A percentile compares a stretch with the other conserved stretches of the same genome.
phyloP scores from a whole-genome alignment of 768 basidiomycete genomes.

The Tylopilus rubrobrunneus region DNA sequence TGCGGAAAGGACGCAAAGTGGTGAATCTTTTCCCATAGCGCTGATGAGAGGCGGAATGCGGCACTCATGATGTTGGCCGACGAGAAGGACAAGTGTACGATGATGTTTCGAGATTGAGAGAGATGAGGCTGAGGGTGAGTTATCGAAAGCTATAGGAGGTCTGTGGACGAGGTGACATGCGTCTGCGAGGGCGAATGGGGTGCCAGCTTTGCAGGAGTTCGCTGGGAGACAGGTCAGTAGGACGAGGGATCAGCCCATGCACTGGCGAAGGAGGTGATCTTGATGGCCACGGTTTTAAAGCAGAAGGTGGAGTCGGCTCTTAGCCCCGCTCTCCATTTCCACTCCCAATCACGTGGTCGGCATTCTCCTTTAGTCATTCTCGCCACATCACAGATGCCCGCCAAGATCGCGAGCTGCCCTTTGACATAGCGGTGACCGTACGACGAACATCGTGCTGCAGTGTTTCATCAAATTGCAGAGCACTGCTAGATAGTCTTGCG shows the following conservation, averaged over 20 bases:
- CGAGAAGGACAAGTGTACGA: not conserved
- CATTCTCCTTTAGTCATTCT: no score
- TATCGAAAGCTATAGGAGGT: constrained; percentile 12
- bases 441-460: no score
- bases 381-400: no score
- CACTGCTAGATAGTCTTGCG: not conserved
- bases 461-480: no score
- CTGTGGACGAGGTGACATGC: constrained; percentile 15
- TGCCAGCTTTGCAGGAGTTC: constrained; percentile 17
- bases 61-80: constrained; percentile 32
- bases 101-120: constrained; percentile 1
- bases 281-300: not conserved
- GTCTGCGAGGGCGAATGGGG: constrained; percentile 17
- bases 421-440: no score
- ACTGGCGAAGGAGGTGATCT: not conserved
- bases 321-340: not conserved
- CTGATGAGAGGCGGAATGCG: constrained; percentile 65
- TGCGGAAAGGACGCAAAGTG: constrained; percentile 91
- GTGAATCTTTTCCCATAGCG: constrained; percentile 87
- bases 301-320: constrained; percentile 7
- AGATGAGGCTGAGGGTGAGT: not conserved
- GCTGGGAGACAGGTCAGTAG: not conserved
- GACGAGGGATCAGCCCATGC: constrained; percentile 17
- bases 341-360: not conserved
- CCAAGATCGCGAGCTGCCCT: no score